These are phyloP conservation scores for Glebionis coronaria DNA, from an alignment of 129 eudicot genomes.

Conservation along the genomic window DNA sequence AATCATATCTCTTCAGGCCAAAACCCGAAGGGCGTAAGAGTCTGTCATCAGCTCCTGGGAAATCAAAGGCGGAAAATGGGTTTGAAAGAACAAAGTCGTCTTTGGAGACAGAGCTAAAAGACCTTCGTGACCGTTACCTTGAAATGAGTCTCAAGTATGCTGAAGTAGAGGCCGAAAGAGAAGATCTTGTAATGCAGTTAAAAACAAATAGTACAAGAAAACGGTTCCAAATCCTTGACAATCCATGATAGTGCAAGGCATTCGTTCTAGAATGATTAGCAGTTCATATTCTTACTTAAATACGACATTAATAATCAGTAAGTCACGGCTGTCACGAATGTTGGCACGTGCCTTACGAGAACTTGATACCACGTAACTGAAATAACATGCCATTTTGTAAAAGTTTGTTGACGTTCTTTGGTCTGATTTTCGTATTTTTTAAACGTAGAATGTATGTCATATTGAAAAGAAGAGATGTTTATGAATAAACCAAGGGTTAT, in stretches of 20 bases:
- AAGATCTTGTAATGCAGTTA: constrained; percentile 95
- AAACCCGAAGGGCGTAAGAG: constrained; percentile 42
- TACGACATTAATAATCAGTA: constrained; percentile 17
- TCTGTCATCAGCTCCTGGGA: constrained; percentile 29
- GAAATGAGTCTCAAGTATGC: constrained; percentile 95
- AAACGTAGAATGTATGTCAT: no score
- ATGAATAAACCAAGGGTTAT: no score
- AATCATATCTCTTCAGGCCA: constrained; percentile 29
- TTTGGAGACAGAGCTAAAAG: constrained; percentile 68
- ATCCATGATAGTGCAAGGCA: constrained; percentile 12
- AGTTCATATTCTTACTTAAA: constrained; percentile 10
- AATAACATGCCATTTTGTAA: no score
- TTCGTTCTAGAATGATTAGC: constrained; percentile 13
- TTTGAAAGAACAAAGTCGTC: constrained; percentile 65
- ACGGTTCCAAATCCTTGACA: constrained; percentile 41
- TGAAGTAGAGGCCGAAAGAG: constrained; percentile 86
- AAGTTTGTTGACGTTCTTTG: no score
- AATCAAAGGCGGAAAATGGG: constrained; percentile 37
- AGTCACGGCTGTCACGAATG: constrained; percentile 3
- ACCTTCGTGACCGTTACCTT: constrained; percentile 82
- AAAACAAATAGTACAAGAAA: constrained; percentile 54
- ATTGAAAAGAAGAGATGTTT: no score
- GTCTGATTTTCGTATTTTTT: no score
- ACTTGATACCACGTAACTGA: not conserved
- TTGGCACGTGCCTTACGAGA: constrained; percentile 8